Base-by-base conservation (phyloP, 805 yeast genomes). In the Clavispora carvajalis region DNA sequence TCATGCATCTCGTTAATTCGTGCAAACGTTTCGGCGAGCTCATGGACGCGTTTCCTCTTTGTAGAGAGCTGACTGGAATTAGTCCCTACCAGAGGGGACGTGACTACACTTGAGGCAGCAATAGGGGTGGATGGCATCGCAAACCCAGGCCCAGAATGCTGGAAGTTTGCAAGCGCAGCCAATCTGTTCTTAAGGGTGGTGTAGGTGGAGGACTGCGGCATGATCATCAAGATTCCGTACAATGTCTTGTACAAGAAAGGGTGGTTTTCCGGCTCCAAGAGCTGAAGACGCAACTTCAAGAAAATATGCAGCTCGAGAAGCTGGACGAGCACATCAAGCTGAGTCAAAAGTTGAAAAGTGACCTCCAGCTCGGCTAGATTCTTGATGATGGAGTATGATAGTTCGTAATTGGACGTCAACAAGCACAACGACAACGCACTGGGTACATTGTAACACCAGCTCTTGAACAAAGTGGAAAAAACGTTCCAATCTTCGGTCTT, bases 141-240 rank as follows among this genome's bases (percentile, higher is more conserved):
- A 17, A 52, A 33, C 7, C 39, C 35, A 10, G 42, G 18, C 5
- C 34, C 42, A 11, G 53, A 34, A 12, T 44, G 49, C 7, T 5
- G 76, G 67, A 19, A 84, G 74, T 26, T 19, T 1, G 51, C 43
- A 37, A 51, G 39, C 2, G 85, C 70, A 37, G 76, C 76, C 37
- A 93, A 69, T 44, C 99, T 71, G 53, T 82, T 85, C 48, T 83
- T 83, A 48, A 93, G 69, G 0, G 85, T 79, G n/a, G 76, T 79
- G 58, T 87, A 93, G 0, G 98, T 95, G 10, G 86, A 76, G 0
- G 96, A 87, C 58, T 93, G 99, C 0, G 99, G 99, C 37, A 93
- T 63, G 5, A 93, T 72, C 99, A 93, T 93, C 44, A 93, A 67
- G 22, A 93, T 74, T 1, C 98, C 99, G 58, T 88, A 93, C 22